phyloP scores from a whole-genome alignment of 2,329 filamentous ascomycete species.

The Colletotrichum orbiculare region DNA sequence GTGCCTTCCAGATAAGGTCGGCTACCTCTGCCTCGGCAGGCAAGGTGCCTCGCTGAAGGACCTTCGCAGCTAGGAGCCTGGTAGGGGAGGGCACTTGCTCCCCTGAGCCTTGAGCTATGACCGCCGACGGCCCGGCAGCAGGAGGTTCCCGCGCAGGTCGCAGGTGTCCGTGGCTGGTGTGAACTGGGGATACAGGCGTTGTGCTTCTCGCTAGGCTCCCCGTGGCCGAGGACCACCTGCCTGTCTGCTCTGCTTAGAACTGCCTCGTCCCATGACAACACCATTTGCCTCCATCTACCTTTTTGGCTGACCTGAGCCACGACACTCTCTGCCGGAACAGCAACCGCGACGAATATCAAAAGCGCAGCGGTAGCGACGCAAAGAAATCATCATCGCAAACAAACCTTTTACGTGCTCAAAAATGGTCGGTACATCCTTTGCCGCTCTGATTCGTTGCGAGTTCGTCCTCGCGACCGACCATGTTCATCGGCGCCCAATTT shows the following conservation, averaged over 20 bases:
- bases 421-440: slow-evolving; percentile 31
- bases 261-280: slow-evolving; percentile 32
- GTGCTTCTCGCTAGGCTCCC: too few relatives aligned
- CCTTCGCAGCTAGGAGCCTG: too few relatives aligned
- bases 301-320: background rate
- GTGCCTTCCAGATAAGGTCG: too few relatives aligned
- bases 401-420: slow-evolving; percentile 12
- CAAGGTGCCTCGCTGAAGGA: too few relatives aligned
- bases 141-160: too few relatives aligned
- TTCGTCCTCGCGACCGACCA: slow-evolving; percentile 14
- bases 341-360: slow-evolving; percentile 4
- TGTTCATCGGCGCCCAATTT: slow-evolving; percentile 6
- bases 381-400: slow-evolving; percentile 1
- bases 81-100: background rate
- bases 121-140: background rate
- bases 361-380: background rate
- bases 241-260: background rate
- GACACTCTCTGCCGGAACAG: background rate
- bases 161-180: too few relatives aligned
- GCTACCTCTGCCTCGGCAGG: too few relatives aligned
- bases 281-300: slow-evolving; percentile 12
- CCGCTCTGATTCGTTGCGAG: slow-evolving; percentile 26
- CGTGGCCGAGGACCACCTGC: slow-evolving; percentile 3
- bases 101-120: background rate
- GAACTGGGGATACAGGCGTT: too few relatives aligned